These are phyloP conservation scores for Taphrina populina DNA, from an alignment of 1,139 yeast genomes.

Conservation along the genomic window DNA sequence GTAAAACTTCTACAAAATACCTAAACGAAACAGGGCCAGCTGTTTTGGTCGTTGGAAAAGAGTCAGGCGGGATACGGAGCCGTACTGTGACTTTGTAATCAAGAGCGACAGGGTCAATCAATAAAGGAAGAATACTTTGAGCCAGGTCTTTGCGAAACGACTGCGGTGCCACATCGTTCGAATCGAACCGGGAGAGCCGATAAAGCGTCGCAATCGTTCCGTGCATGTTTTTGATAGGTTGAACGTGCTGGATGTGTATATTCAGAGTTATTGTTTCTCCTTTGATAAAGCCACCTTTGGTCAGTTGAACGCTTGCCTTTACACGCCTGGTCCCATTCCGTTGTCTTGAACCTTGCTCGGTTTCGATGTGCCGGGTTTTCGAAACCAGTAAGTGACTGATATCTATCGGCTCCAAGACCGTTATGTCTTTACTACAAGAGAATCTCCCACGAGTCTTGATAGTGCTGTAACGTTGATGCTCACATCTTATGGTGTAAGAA, in stretches of 20 bases:
- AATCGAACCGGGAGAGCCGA: constrained; percentile 73
- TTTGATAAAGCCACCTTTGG: constrained; percentile 20
- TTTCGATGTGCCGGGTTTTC: constrained; percentile 1
- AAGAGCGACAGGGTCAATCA: constrained; percentile 66
- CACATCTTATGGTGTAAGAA: constrained; percentile 62
- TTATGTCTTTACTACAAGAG: constrained; percentile 51
- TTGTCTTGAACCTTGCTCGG: constrained; percentile 8
- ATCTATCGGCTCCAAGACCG: constrained; percentile 70
- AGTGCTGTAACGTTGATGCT: constrained; percentile 48
- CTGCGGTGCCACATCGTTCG: constrained; percentile 57
- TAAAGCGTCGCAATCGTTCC: constrained; percentile 80
- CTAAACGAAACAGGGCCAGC: constrained; percentile 72
- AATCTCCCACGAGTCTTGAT: constrained; percentile 37
- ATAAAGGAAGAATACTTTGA: constrained; percentile 75
- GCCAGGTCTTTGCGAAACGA: constrained; percentile 77
- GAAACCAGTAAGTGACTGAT: constrained; percentile 65
- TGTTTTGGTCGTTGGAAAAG: constrained; percentile 78
- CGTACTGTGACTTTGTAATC: constrained; percentile 61
- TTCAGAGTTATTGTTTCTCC: constrained; percentile 13
- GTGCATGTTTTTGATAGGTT: constrained; percentile 65
- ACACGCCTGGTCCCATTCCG: constrained; percentile 6
- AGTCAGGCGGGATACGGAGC: constrained; percentile 75
- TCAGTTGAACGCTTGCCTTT: constrained; percentile 16
- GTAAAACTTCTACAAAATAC: constrained; percentile 77
- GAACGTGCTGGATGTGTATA: constrained; percentile 60